These are phyloP conservation scores for Cryptosporidium parvum DNA, from an alignment of 169 alveolate species.

Conservation along the genomic window DNA sequence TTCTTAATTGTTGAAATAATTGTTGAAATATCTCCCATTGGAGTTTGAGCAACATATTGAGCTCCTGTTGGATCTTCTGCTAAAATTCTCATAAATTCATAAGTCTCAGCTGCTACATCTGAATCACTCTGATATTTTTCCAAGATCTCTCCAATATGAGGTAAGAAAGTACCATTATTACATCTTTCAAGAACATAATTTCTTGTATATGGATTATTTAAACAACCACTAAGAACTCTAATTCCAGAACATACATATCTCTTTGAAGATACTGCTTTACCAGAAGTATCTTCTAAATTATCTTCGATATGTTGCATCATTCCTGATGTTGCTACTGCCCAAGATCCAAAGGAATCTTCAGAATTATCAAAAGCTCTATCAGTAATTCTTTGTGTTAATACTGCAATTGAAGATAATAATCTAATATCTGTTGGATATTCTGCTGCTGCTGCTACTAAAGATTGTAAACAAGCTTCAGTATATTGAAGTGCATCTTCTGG, in stretches of 20 bases:
- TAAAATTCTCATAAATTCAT: constrained; percentile 82
- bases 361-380: constrained; percentile 81
- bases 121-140: constrained; percentile 84
- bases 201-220: constrained; percentile 66
- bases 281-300: constrained; percentile 75
- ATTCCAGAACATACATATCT: constrained; percentile 59
- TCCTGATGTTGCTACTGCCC: constrained; percentile 92
- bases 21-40: constrained; percentile 50
- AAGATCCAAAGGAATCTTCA: constrained; percentile 92
- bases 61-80: constrained; percentile 85
- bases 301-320: constrained; percentile 85
- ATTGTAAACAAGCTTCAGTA: constrained; percentile 88
- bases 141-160: constrained; percentile 72
- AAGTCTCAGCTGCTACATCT: constrained; percentile 79
- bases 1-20: constrained; percentile 41
- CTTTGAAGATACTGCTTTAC: constrained; percentile 46
- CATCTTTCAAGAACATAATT: constrained; percentile 69
- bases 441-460: constrained; percentile 83
- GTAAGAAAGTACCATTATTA: constrained; percentile 58
- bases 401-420: constrained; percentile 82
- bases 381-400: constrained; percentile 77
- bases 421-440: constrained; percentile 84
- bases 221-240: constrained; percentile 53
- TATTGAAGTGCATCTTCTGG: constrained; percentile 90
- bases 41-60: constrained; percentile 75